These are phyloP conservation scores for Mycena metata DNA, from an alignment of 768 basidiomycete genomes.

Conservation along the genomic window DNA sequence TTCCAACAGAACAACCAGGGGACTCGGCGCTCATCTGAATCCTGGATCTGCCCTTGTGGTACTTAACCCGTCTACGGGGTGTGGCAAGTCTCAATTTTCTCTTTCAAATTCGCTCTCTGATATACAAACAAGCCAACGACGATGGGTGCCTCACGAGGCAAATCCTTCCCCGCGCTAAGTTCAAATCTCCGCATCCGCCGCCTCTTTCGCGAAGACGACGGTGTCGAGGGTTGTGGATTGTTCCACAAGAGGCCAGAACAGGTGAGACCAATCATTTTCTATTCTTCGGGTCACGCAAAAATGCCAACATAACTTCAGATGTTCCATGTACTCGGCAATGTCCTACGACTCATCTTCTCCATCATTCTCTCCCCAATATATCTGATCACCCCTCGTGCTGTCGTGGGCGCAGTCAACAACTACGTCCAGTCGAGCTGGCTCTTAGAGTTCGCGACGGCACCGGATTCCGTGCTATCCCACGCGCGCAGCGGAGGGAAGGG, in stretches of 20 bases:
- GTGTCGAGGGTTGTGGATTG: constrained; percentile 13
- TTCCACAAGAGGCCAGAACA: constrained; percentile 11
- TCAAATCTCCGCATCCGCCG: constrained; percentile 6
- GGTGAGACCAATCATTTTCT: not conserved
- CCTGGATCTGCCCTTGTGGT: not conserved
- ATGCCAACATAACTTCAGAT: not conserved
- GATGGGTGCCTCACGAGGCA: not conserved
- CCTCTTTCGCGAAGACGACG: constrained; percentile 13
- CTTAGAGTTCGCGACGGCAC: constrained; percentile 6
- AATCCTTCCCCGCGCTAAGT: not conserved
- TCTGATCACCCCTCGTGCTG: not conserved
- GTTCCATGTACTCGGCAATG: constrained; percentile 4
- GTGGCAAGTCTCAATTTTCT: too few relatives aligned
- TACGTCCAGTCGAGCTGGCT: constrained; percentile 14
- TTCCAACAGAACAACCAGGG: too few relatives aligned
- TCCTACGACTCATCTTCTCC: not conserved
- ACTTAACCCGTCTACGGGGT: too few relatives aligned
- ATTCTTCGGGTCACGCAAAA: not conserved
- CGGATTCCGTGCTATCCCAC: constrained; percentile 5
- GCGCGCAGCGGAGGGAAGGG: not conserved
- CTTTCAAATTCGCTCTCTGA: too few relatives aligned
- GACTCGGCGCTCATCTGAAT: not conserved
- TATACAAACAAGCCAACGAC: too few relatives aligned
- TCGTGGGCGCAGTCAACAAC: not conserved
- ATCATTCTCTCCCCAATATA: not conserved